Conservation (phyloP, 2,329 filamentous ascomycete species). For the Botryotinia globosa region DNA sequence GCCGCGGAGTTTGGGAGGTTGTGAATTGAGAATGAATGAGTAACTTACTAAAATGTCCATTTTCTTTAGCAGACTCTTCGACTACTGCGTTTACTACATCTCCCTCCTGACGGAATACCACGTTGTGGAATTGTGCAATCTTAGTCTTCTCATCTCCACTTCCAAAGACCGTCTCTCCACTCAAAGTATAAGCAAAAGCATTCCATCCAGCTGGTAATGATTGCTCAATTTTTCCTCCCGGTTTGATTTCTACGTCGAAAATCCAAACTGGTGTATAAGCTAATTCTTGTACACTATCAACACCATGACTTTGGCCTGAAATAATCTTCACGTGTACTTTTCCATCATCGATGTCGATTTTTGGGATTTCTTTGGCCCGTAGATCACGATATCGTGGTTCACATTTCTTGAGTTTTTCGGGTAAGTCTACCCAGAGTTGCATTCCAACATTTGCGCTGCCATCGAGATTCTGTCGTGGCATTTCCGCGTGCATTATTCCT, state of each 20-base stretch:
- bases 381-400: conserved; percentile 92
- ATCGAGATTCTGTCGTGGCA: conserved; percentile 78
- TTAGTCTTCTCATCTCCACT: conserved; percentile 48
- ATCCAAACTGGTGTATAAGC: conserved; percentile 98
- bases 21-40: conserved; percentile 15
- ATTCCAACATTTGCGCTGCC: conserved; percentile 78
- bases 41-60: conserved; percentile 44
- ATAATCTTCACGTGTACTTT: conserved; percentile 86
- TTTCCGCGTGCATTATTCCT: conserved; percentile 93
- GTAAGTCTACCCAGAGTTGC: conserved; percentile 94
- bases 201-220: conserved; percentile 79
- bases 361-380: conserved; percentile 73
- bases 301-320: conserved; percentile 76
- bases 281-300: conserved; percentile 84
- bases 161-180: conserved; percentile 66
- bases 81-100: conserved; percentile 73
- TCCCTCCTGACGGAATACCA: conserved; percentile 79
- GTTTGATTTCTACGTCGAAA: conserved; percentile 75
- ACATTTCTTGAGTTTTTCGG: conserved; percentile 75
- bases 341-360: conserved; percentile 66
- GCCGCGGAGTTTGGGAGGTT: not conserved
- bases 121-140: conserved; percentile 76
- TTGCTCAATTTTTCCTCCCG: conserved; percentile 76
- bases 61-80: conserved; percentile 58
- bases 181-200: conserved; percentile 82